Percentiles rank a stretch among this genome's conserved stretches.
Evolutionary conservation across 164 flowering plant species (phyloP).

Genomic region (Vitis cinerea): DNA sequence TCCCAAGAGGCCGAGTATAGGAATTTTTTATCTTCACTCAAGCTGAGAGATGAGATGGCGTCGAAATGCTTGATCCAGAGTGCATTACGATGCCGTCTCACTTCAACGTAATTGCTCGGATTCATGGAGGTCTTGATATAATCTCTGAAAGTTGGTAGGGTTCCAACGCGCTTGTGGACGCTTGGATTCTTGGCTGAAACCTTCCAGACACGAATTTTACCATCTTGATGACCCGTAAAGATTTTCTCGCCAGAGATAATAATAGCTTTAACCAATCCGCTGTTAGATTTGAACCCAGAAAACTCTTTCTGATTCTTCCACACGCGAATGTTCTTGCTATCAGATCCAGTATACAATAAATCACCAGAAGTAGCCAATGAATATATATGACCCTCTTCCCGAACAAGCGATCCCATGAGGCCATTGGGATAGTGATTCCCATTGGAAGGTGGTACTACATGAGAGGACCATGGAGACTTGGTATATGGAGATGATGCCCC

Average conservation of each 20-base stretch:
- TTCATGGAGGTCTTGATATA: slow-evolving; percentile 39
- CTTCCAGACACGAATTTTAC: slow-evolving; percentile 62
- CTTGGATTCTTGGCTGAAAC: slow-evolving; percentile 32
- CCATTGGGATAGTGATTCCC: slow-evolving; percentile 18
- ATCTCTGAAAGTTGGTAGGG: slow-evolving; percentile 42
- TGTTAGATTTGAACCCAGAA: slow-evolving; percentile 55
- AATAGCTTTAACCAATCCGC: slow-evolving; percentile 60
- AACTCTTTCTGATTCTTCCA: slow-evolving; percentile 60
- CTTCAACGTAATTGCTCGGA: slow-evolving; percentile 38
- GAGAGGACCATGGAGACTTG: slow-evolving; percentile 39
- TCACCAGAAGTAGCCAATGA: slow-evolving; percentile 53
- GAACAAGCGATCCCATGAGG: slow-evolving; percentile 52
- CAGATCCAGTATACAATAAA: slow-evolving; percentile 57
- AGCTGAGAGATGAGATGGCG: slow-evolving; percentile 48
- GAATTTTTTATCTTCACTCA: slow-evolving; percentile 40
- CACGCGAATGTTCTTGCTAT: slow-evolving; percentile 60
- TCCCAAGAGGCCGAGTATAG: slow-evolving; percentile 66
- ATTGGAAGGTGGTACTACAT: neutral
- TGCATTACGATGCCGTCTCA: slow-evolving; percentile 18
- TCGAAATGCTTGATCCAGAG: slow-evolving; percentile 47
- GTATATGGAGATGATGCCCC: slow-evolving; percentile 17
- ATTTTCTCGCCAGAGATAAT: slow-evolving; percentile 41
- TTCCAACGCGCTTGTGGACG: slow-evolving; percentile 37
- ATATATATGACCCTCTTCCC: slow-evolving; percentile 65
- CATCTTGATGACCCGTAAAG: slow-evolving; percentile 67